Conservation (phyloP, 306 rosid genomes). For the Gillenia trifoliata region DNA sequence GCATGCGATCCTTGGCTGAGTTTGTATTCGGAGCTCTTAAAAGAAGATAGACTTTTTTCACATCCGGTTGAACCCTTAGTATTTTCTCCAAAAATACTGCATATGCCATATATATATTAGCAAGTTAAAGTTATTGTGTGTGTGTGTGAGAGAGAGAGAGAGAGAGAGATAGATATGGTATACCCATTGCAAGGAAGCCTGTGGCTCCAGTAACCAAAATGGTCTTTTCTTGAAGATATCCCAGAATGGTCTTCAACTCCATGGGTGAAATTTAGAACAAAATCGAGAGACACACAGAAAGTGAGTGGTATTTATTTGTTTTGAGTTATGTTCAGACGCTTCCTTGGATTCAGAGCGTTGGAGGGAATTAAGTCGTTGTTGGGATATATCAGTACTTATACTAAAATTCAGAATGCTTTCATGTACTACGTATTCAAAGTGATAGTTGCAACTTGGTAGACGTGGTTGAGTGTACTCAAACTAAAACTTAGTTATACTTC, state of each 20-base stretch:
- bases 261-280: background rate
- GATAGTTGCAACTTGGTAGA: background rate
- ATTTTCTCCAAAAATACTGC: slow-evolving; percentile 28
- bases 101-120: background rate
- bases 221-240: slow-evolving; percentile 22
- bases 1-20: slow-evolving; percentile 13
- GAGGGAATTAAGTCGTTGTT: background rate
- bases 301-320: background rate
- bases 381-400: background rate
- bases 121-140: background rate
- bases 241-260: slow-evolving; percentile 26
- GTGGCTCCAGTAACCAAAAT: slow-evolving; percentile 26
- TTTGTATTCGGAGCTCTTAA: slow-evolving; percentile 13
- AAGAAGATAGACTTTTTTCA: slow-evolving; percentile 26
- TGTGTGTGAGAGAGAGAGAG: background rate
- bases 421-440: background rate
- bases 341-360: no score
- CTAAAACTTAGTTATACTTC: background rate
- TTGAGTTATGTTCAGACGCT: no score
- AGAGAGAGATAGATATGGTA: background rate
- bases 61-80: slow-evolving; percentile 19
- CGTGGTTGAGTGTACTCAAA: background rate
- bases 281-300: no score
- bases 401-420: background rate
- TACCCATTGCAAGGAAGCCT: slow-evolving; percentile 21